These are phyloP conservation scores for Aspergillus sclerotiicarbonarius DNA, from an alignment of 495 filamentous ascomycete genomes.

Conservation along the genomic window DNA sequence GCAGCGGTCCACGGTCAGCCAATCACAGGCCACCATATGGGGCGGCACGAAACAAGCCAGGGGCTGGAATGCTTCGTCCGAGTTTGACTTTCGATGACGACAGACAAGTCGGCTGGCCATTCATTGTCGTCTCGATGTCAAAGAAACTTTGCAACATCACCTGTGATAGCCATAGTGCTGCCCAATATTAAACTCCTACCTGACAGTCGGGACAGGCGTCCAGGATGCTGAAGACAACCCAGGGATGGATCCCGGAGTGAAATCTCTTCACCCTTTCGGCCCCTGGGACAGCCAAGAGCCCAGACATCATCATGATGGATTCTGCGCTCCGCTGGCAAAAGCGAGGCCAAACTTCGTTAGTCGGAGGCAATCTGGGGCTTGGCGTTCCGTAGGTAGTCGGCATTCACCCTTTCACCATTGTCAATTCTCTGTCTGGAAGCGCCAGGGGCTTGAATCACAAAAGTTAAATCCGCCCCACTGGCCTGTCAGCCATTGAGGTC, in stretches of 20 bases:
- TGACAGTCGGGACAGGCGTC: neutral
- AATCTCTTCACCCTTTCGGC: neutral
- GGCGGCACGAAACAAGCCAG: neutral
- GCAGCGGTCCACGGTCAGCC: neutral
- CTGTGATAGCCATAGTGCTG: neutral
- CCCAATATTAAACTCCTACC: neutral
- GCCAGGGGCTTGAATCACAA: neutral
- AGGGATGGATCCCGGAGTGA: neutral
- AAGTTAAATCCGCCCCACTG: too few species aligned
- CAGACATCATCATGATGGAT: neutral
- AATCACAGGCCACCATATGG: neutral
- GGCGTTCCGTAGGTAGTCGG: neutral
- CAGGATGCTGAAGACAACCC: neutral
- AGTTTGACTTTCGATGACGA: neutral
- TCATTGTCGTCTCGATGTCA: neutral
- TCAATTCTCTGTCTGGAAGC: neutral
- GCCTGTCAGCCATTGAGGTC: neutral
- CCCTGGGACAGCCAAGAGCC: neutral
- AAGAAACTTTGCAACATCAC: neutral
- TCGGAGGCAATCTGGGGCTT: conserved; percentile 2
- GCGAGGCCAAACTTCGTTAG: neutral
- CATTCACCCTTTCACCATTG: neutral
- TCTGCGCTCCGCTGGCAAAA: conserved; percentile 1
- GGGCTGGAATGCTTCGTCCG: neutral
- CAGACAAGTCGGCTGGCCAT: neutral